Evolutionary conservation across 345 rosid genomes (phyloP).

Genomic region (Hypericum androsaemum): DNA sequence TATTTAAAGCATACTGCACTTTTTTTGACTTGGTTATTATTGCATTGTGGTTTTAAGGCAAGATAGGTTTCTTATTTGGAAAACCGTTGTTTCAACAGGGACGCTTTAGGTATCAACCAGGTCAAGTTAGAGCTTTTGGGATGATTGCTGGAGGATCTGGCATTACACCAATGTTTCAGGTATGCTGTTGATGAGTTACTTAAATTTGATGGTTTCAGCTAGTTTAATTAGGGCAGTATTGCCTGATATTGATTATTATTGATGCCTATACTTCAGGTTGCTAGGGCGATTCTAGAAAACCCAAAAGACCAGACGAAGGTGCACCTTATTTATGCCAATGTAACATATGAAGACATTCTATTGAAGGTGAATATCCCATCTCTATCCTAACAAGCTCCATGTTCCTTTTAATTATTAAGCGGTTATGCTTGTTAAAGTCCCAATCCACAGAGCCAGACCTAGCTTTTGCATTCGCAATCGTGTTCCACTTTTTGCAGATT

Average conservation of each 20-base stretch:
- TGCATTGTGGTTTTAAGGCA: neutral
- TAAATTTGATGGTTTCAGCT: neutral
- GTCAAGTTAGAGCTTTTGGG: constrained; percentile 87
- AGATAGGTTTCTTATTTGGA: neutral
- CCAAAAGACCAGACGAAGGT: constrained; percentile 75
- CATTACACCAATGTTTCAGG: constrained; percentile 99
- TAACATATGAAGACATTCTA: constrained; percentile 81
- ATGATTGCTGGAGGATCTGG: constrained; percentile 99
- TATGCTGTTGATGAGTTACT: constrained; percentile 16
- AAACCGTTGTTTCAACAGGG: constrained; percentile 39
- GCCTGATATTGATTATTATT: constrained; percentile 1
- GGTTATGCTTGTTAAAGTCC: too few species aligned
- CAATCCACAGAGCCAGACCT: too few species aligned
- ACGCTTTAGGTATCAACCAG: constrained; percentile 80
- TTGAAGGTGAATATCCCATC: constrained; percentile 45
- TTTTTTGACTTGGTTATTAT: neutral
- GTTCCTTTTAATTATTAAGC: too few species aligned
- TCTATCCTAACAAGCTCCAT: too few species aligned
- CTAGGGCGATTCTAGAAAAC: constrained; percentile 84
- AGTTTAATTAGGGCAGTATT: too few species aligned
- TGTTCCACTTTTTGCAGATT: too few species aligned
- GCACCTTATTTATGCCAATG: constrained; percentile 89
- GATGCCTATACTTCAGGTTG: constrained; percentile 45
- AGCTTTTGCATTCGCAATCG: too few species aligned
- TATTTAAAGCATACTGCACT: too few species aligned